Evolutionary conservation across 495 filamentous ascomycete species (phyloP), one percentile per base, ranked within the genome.

Genomic region (Penicillium riverlandense): DNA sequence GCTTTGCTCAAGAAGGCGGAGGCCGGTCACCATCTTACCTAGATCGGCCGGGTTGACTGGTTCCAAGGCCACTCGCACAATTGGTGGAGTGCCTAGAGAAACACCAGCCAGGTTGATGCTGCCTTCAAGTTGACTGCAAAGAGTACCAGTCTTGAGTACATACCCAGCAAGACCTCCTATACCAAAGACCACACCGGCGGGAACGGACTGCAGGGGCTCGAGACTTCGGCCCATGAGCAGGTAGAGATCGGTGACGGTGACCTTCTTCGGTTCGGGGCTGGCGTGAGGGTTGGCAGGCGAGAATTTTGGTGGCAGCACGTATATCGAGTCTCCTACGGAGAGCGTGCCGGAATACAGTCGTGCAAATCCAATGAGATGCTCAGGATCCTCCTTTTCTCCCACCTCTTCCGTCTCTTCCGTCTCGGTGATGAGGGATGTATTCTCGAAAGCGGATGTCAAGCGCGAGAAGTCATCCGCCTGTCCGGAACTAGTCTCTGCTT

Each of bases 121-220:
- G 14, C 92, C 94, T 46, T 86, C 83, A 0, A 95, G 69, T 53
- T 91, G 85, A 50, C 85, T 92, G 66, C 90, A 96, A 2, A 99
- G 74, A 0, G 92, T 99, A 8, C 90, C 94, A 15, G 89, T 91
- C 61, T 99, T 99, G 36, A 99, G 70, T 13, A 99, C 83, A 47
- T 88, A 79, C 22, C 91, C 92, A 49, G 90, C 90, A 8, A 99
- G 76, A 13, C 92, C 92, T 12, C 81, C 87, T 30, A 99, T 89
- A n/a, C 91, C 92, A 57, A 97, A 96, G 8, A 99, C 86, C 8
- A 92, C 89, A 28, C 92, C 92, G 14, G 92, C 91, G 3, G 92
- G 90, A 0, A 97, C 90, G 0, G 85, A 85, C 35, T 77, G 69
- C 3, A 99, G 78, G 0, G 84, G 74, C 54, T 97, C 92, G 1